Conservation (phyloP, 2,329 filamentous ascomycete genomes). For the Alternaria triticina region DNA sequence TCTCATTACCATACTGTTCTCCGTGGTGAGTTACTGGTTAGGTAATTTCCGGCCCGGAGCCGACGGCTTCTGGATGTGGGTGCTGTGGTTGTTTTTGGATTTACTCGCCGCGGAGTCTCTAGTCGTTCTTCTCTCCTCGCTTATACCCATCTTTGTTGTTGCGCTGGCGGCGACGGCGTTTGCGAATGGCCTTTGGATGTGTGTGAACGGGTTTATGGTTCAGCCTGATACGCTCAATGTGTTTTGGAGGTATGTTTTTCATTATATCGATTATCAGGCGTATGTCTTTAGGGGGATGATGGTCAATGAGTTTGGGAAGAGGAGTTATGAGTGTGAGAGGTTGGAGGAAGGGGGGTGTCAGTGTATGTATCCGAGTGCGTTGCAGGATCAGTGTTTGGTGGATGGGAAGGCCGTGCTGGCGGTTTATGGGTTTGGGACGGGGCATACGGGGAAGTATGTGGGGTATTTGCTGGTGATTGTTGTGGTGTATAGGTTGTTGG, state of each 20-base stretch:
- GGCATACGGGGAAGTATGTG: slow-evolving; percentile 70
- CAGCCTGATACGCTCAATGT: slow-evolving; percentile 73
- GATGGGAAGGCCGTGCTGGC: slow-evolving; percentile 72
- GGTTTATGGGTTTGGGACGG: slow-evolving; percentile 71
- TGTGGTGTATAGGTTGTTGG: slow-evolving; percentile 72
- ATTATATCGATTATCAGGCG: slow-evolving; percentile 85
- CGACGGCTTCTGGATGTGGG: slow-evolving; percentile 74
- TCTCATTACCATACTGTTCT: slow-evolving; percentile 77
- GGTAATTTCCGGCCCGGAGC: slow-evolving; percentile 73
- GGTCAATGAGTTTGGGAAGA: slow-evolving; percentile 79
- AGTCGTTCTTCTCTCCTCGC: slow-evolving; percentile 74
- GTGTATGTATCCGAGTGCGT: slow-evolving; percentile 73
- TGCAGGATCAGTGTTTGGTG: slow-evolving; percentile 71
- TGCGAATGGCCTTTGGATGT: slow-evolving; percentile 90
- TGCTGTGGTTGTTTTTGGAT: slow-evolving; percentile 86
- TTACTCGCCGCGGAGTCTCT: slow-evolving; percentile 81
- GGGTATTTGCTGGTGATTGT: slow-evolving; percentile 82
- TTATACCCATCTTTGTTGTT: slow-evolving; percentile 82
- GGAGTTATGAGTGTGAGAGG: slow-evolving; percentile 67
- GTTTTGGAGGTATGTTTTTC: slow-evolving; percentile 87
- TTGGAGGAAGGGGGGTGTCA: slow-evolving; percentile 54
- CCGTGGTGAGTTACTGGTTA: slow-evolving; percentile 78
- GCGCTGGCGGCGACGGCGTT: slow-evolving; percentile 81
- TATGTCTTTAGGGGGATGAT: slow-evolving; percentile 94
- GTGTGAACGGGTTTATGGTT: slow-evolving; percentile 82